Evolutionary conservation across 495 filamentous ascomycete species (phyloP).

Genomic region (Penicillium steckii): DNA sequence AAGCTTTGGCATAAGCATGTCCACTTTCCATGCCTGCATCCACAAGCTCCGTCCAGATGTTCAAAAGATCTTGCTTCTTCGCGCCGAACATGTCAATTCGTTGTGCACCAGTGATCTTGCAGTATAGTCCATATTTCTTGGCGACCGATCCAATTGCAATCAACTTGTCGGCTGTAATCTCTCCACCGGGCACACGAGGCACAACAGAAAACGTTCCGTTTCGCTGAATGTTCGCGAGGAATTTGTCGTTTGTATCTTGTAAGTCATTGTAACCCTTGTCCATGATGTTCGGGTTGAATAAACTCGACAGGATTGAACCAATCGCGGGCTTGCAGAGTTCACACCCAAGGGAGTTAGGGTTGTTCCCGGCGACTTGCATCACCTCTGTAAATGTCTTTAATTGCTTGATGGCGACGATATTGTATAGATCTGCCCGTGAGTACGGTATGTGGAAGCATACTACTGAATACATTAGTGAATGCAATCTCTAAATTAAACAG

Average conservation of each 20-base stretch:
- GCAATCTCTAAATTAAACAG: neutral
- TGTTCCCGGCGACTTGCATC: conserved; percentile 79
- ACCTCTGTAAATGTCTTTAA: conserved; percentile 74
- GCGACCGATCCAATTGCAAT: conserved; percentile 87
- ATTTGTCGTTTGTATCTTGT: conserved; percentile 93
- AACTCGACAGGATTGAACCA: conserved; percentile 77
- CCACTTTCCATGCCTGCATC: conserved; percentile 94
- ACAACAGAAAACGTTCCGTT: conserved; percentile 94
- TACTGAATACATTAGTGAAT: conserved; percentile 18
- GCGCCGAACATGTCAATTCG: conserved; percentile 96
- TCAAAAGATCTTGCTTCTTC: conserved; percentile 83
- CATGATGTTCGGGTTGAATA: conserved; percentile 89
- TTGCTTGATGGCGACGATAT: conserved; percentile 83
- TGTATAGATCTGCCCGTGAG: conserved; percentile 85
- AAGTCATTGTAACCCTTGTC: conserved; percentile 70
- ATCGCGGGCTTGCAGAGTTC: conserved; percentile 89
- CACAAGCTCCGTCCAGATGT: conserved; percentile 85
- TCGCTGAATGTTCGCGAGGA: conserved; percentile 91
- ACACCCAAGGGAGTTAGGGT: conserved; percentile 75
- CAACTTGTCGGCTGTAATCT: conserved; percentile 89
- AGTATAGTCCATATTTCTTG: conserved; percentile 85
- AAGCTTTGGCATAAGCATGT: conserved; percentile 90
- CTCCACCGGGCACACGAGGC: conserved; percentile 80
- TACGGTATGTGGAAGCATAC: conserved; percentile 85
- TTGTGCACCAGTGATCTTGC: conserved; percentile 94